A percentile compares a stretch with the other conserved stretches of the same genome.
These are phyloP conservation scores for Eimeria maxima DNA, from an alignment of 169 alveolate genomes.

Conservation along the genomic window DNA sequence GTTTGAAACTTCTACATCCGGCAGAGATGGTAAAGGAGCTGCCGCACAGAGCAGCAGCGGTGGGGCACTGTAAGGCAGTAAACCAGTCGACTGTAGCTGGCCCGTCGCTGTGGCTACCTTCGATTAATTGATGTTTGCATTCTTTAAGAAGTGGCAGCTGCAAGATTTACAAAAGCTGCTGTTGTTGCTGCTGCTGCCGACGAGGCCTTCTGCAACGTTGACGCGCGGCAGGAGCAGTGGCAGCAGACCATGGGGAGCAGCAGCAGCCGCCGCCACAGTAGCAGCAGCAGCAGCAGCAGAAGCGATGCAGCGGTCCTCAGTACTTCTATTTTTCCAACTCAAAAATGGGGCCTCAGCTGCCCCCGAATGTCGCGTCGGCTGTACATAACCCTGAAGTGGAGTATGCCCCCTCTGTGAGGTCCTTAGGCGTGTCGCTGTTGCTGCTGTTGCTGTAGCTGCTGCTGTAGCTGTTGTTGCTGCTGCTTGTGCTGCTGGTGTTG, in stretches of 20 bases:
- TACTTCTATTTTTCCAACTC: not conserved
- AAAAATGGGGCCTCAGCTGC: conserved; percentile 45
- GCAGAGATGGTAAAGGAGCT: no score
- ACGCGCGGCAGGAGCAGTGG: not conserved
- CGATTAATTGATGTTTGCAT: no score
- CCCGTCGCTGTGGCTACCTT: no score
- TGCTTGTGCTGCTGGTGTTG: not conserved
- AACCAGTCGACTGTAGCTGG: not conserved
- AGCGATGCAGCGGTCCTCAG: not conserved
- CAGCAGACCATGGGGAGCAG: not conserved
- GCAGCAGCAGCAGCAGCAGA: conserved; percentile 31
- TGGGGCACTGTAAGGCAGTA: not conserved
- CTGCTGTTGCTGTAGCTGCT: conserved; percentile 20
- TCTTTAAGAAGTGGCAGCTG: not conserved
- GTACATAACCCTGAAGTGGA: conserved; percentile 45
- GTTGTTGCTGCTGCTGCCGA: not conserved
- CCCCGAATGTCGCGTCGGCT: conserved; percentile 3
- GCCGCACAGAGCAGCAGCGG: not conserved
- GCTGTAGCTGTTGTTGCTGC: not conserved
- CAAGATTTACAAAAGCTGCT: not conserved
- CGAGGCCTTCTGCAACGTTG: not conserved
- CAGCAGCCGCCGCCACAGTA: not conserved
- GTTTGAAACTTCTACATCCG: not conserved
- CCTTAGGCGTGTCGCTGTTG: not conserved
- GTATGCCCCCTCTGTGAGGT: conserved; percentile 27